These are phyloP conservation scores for Ambrosiella xylebori DNA, from an alignment of 2,329 filamentous ascomycete genomes.

Conservation along the genomic window DNA sequence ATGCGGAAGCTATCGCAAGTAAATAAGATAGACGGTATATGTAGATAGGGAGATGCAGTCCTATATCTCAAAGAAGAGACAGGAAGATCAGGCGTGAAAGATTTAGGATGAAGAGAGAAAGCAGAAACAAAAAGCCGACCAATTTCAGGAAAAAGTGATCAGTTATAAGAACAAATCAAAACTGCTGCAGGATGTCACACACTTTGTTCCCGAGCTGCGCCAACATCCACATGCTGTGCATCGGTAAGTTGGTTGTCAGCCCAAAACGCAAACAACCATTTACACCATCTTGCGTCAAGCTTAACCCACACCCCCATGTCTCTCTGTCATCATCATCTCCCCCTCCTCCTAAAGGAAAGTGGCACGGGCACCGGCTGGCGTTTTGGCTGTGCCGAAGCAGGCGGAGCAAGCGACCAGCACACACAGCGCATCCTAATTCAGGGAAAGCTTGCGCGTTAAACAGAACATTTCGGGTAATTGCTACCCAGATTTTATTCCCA, in stretches of 20 bases:
- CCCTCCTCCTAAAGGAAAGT: background rate
- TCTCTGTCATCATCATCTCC: background rate
- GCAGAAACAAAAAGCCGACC: background rate
- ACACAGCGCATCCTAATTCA: background rate
- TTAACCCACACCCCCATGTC: background rate
- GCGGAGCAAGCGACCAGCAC: background rate
- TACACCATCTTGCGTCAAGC: background rate
- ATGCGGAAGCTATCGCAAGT: background rate
- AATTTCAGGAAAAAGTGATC: background rate
- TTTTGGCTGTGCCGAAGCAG: constrained; percentile 1
- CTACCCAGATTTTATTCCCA: too few relatives aligned
- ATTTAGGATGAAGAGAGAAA: background rate
- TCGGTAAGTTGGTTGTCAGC: background rate
- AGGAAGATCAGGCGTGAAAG: background rate
- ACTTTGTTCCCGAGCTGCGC: background rate
- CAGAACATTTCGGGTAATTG: background rate
- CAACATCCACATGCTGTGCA: background rate
- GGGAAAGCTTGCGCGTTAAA: background rate
- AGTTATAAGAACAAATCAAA: background rate
- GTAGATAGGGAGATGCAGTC: background rate
- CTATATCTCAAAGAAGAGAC: background rate
- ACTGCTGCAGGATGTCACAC: background rate
- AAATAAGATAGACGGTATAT: background rate
- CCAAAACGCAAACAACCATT: background rate
- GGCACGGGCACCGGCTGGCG: background rate